phyloP scores from a whole-genome alignment of 2,329 filamentous ascomycete genomes.

The Fusarium clavum region DNA sequence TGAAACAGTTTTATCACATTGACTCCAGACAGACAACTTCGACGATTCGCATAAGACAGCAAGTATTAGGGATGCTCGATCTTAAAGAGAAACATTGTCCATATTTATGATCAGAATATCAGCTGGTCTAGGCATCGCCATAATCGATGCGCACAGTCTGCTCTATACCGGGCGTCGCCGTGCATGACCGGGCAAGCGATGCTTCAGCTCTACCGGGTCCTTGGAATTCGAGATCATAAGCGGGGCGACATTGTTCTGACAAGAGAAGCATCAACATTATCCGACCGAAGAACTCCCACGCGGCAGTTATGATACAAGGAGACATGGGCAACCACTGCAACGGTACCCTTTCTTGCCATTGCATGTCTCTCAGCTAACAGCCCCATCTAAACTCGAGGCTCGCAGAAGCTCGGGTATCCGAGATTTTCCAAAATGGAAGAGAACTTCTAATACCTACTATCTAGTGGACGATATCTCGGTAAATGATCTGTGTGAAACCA shows the following conservation, averaged over 20 bases:
- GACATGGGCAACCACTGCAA: neutral
- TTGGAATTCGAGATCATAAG: conserved; percentile 35
- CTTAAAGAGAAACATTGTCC: neutral
- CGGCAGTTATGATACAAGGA: conserved; percentile 2
- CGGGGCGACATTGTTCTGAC: conserved; percentile 21
- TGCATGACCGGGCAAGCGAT: conserved; percentile 24
- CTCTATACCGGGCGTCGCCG: neutral
- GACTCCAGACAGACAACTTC: conserved; percentile 2
- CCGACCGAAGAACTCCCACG: conserved; percentile 23
- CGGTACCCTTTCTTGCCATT: conserved; percentile 8
- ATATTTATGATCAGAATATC: neutral
- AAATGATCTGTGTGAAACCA: conserved; percentile 20
- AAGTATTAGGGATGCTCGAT: neutral
- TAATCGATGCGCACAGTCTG: neutral
- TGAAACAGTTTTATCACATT: conserved; percentile 38
- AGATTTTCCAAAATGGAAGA: conserved; percentile 1
- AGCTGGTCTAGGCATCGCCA: neutral
- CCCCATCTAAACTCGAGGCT: neutral
- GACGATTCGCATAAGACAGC: conserved; percentile 7
- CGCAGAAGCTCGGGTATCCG: neutral
- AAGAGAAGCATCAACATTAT: conserved; percentile 28
- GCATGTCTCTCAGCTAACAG: neutral
- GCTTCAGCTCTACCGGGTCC: conserved; percentile 28
- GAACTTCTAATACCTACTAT: neutral
- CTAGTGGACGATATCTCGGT: conserved; percentile 5